Conservation (phyloP, 2,329 filamentous ascomycete species). For the Ophiocordyceps camponoti-saundersi region DNA sequence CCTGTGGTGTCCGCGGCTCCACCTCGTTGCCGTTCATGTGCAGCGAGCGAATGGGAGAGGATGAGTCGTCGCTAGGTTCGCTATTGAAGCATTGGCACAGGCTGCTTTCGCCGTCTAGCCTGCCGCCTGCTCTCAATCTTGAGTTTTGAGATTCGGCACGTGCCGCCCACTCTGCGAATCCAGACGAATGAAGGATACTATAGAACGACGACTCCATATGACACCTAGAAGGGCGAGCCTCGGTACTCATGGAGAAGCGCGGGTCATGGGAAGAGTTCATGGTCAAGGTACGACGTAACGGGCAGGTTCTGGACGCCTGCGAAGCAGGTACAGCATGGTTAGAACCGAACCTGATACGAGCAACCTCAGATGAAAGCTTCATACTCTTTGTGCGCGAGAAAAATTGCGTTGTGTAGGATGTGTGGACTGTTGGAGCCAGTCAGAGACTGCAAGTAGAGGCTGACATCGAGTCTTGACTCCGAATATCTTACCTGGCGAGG, state of each 20-base stretch:
- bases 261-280: background rate
- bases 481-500: no score
- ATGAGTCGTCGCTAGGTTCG: slow-evolving; percentile 1
- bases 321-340: background rate
- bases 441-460: no score
- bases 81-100: background rate
- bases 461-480: no score
- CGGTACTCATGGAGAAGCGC: slow-evolving; percentile 1
- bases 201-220: slow-evolving; percentile 4
- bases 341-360: background rate
- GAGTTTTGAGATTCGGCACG: slow-evolving; percentile 3
- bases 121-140: background rate
- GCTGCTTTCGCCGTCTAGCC: background rate
- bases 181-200: slow-evolving; percentile 2
- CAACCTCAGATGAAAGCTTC: background rate
- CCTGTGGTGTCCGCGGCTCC: background rate
- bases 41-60: background rate
- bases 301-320: background rate
- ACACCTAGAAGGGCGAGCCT: slow-evolving; percentile 3
- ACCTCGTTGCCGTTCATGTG: background rate
- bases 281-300: no score
- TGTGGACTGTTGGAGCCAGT: no score
- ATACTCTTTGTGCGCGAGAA: background rate
- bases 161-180: slow-evolving; percentile 5
- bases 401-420: no score